These are phyloP conservation scores for Infundibulicybe gibba DNA, from an alignment of 768 basidiomycete species.

Conservation along the genomic window DNA sequence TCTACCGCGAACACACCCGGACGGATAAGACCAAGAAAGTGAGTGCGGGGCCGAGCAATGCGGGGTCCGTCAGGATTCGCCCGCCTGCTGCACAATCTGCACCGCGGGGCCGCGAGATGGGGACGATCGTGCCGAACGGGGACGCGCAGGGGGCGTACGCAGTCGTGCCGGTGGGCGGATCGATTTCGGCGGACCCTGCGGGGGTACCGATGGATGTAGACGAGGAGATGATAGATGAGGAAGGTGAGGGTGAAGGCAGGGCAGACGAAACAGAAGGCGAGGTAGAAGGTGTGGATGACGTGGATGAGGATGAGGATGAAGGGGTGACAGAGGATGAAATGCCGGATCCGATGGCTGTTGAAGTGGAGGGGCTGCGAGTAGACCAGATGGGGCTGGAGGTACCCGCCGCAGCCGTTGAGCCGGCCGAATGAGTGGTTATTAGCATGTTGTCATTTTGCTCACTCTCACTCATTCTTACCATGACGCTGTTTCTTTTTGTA, in stretches of 20 bases:
- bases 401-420: conserved; percentile 67
- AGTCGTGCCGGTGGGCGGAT: conserved; percentile 16
- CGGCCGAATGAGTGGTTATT: conserved; percentile 76
- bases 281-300: conserved; percentile 16
- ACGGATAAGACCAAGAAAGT: conserved; percentile 52
- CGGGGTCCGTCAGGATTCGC: conserved; percentile 15
- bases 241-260: conserved; percentile 21
- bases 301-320: conserved; percentile 27
- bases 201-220: conserved; percentile 28
- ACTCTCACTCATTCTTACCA: too few species aligned
- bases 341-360: conserved; percentile 27
- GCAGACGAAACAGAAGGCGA: conserved; percentile 22
- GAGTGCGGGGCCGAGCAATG: conserved; percentile 16
- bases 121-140: conserved; percentile 21
- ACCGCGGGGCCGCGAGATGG: conserved; percentile 34
- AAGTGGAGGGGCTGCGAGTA: conserved; percentile 26
- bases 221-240: conserved; percentile 19
- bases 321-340: conserved; percentile 26
- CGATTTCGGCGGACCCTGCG: conserved; percentile 21
- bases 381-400: conserved; percentile 10
- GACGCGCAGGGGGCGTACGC: conserved; percentile 17
- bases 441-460: conserved; percentile 54
- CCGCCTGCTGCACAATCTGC: conserved; percentile 10
- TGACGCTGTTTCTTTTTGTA: too few species aligned
- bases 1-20: conserved; percentile 63